Conservation (phyloP, 495 filamentous ascomycete genomes). For the Neurospora sp. region DNA sequence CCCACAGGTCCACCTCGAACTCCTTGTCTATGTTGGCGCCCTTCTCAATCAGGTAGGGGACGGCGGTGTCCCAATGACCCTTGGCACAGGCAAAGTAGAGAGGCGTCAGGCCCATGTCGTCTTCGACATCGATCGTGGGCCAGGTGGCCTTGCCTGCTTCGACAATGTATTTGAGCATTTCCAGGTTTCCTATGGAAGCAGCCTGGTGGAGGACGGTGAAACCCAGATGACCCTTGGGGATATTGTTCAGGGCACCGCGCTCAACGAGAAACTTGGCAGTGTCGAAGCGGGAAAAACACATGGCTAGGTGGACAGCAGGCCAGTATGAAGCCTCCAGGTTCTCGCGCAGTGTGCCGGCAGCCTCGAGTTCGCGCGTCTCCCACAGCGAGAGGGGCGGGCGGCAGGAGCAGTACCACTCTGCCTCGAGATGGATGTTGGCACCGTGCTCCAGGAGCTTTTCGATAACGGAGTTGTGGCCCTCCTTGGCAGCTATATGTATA, state of each 20-base stretch:
- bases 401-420: background rate
- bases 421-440: slow-evolving; percentile 8
- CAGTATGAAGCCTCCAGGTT: background rate
- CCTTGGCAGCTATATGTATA: background rate
- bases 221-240: background rate
- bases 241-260: background rate
- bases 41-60: background rate
- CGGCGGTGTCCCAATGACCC: background rate
- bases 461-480: slow-evolving; percentile 23
- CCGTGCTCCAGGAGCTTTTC: slow-evolving; percentile 21
- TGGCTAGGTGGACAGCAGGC: slow-evolving; percentile 8
- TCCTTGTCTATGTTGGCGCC: slow-evolving; percentile 1
- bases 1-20: background rate
- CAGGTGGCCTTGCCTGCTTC: background rate
- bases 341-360: background rate
- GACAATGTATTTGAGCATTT: background rate
- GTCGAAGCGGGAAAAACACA: slow-evolving; percentile 3
- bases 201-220: slow-evolving; percentile 3
- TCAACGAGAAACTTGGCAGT: slow-evolving; percentile 3
- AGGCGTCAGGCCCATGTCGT: slow-evolving; percentile 2
- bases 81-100: slow-evolving; percentile 3
- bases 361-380: background rate
- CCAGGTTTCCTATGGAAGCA: background rate
- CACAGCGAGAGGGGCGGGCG: background rate
- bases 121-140: background rate